Percentiles rank a stretch among this genome's conserved stretches.
phyloP scores from a whole-genome alignment of 345 rosid genomes.

The Schrenkiella parvula region DNA sequence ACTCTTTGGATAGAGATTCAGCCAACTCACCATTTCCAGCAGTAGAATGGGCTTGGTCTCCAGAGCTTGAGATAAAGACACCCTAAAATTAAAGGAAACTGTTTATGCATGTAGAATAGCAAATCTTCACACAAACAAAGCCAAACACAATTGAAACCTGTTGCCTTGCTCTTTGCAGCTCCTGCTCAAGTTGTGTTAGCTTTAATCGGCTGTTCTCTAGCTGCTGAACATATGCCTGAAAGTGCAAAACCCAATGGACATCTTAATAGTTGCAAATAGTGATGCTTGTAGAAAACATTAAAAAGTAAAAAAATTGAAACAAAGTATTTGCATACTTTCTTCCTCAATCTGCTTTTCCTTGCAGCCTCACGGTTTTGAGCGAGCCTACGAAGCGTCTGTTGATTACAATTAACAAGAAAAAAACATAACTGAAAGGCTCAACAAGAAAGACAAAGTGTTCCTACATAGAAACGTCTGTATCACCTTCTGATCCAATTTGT shows the following conservation, averaged over 20 bases:
- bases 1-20: constrained; percentile 13
- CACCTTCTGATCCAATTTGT: constrained; percentile 86
- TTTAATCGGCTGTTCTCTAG: constrained; percentile 89
- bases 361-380: constrained; percentile 99
- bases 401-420: constrained; percentile 15
- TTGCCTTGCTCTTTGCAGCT: constrained; percentile 93
- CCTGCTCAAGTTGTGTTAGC: constrained; percentile 90
- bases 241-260: not conserved
- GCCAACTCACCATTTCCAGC: constrained; percentile 67
- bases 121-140: not conserved
- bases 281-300: not conserved
- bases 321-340: constrained; percentile 47
- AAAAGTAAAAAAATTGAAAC: not conserved
- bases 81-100: constrained; percentile 37
- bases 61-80: constrained; percentile 77
- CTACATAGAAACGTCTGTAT: not conserved
- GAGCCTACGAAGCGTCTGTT: constrained; percentile 84
- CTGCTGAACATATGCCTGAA: constrained; percentile 92
- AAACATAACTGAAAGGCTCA: constrained; percentile 7
- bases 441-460: not conserved
- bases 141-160: constrained; percentile 42
- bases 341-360: constrained; percentile 90
- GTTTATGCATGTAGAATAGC: not conserved
- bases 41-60: constrained; percentile 79
- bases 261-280: constrained; percentile 1